A percentile compares a stretch with the other conserved stretches of the same genome.
Evolutionary conservation across 371 early-diverging fungal genomes (phyloP).

Genomic region (Mortierella sp.): DNA sequence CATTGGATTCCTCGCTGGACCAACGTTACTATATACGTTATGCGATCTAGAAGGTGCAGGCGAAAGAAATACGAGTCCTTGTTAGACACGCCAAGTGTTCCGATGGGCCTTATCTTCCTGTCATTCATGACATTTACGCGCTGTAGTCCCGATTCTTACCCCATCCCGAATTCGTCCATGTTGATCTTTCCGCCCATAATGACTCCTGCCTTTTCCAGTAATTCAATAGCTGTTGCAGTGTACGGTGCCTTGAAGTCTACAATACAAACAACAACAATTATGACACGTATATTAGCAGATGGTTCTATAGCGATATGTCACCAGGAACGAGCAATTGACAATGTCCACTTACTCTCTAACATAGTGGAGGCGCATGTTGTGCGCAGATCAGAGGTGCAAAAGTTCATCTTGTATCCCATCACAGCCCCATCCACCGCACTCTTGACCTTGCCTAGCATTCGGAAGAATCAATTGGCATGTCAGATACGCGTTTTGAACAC

Average conservation of each 20-base stretch:
- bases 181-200: slow-evolving; percentile 89
- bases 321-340: background rate
- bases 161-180: slow-evolving; percentile 99
- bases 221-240: slow-evolving; percentile 81
- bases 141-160: slow-evolving; percentile 64
- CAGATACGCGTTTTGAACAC: background rate
- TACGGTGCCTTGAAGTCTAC: slow-evolving; percentile 81
- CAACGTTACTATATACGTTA: slow-evolving; percentile 66
- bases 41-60: slow-evolving; percentile 59
- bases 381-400: slow-evolving; percentile 70
- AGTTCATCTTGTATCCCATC: slow-evolving; percentile 82
- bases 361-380: slow-evolving; percentile 81
- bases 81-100: too few relatives aligned
- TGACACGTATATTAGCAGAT: background rate
- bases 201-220: slow-evolving; percentile 76
- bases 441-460: slow-evolving; percentile 28
- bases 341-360: slow-evolving; percentile 65
- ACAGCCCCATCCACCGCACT: slow-evolving; percentile 71
- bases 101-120: too few relatives aligned
- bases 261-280: background rate
- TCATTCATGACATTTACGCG: too few relatives aligned
- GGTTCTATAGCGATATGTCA: background rate
- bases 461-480: background rate
- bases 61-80: background rate
- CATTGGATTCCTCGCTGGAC: slow-evolving; percentile 67